phyloP scores from a whole-genome alignment of 2,329 filamentous ascomycete species.

The Camillea tinctor region DNA sequence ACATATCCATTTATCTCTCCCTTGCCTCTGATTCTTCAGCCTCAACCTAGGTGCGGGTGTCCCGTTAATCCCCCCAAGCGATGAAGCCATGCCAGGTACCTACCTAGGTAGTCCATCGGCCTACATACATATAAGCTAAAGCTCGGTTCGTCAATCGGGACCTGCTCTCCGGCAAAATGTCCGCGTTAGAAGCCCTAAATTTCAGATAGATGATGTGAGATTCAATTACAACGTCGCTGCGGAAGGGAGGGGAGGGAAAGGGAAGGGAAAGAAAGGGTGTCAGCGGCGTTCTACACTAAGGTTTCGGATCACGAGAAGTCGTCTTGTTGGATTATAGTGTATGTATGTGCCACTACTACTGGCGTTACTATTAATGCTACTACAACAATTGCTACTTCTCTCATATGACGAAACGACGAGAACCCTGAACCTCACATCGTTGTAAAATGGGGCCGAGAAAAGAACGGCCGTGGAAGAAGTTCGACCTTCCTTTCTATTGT shows the following conservation, averaged over 20 bases:
- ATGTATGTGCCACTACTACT: too few species aligned
- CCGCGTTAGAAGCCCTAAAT: background rate
- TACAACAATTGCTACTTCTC: background rate
- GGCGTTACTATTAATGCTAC: too few species aligned
- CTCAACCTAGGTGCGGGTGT: background rate
- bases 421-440: slow-evolving; percentile 1
- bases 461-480: background rate
- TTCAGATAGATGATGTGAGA: background rate
- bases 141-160: background rate
- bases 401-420: background rate
- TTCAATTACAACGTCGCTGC: background rate
- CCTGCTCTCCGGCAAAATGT: background rate
- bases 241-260: background rate
- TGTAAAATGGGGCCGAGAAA: background rate
- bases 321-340: background rate
- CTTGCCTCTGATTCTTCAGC: slow-evolving; percentile 6
- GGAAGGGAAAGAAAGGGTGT: background rate
- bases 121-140: background rate
- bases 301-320: background rate
- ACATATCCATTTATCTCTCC: too few species aligned
- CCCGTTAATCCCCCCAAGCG: background rate
- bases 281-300: background rate
- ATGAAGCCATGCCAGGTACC: background rate
- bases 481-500: background rate
- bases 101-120: too few species aligned